Evolutionary conservation across 2,329 filamentous ascomycete species (phyloP).

Genomic region (Ophiostoma pallidulum): DNA sequence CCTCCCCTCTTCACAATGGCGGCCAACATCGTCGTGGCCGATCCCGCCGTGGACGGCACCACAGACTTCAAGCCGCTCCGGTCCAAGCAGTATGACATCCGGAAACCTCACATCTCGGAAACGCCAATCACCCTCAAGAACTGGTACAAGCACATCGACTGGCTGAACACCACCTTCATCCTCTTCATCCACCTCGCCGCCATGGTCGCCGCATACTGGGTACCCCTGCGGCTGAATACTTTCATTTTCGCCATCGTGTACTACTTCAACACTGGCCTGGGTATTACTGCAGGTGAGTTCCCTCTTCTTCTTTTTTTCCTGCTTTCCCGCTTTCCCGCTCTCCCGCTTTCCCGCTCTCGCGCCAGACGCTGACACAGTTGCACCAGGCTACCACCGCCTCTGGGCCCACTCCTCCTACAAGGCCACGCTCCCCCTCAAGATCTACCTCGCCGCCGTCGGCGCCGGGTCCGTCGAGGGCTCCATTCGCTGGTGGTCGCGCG

Average conservation of each 20-base stretch:
- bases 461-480: constrained; percentile 79
- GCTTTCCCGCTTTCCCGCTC: neutral
- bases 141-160: constrained; percentile 90
- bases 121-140: constrained; percentile 70
- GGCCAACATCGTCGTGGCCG: constrained; percentile 30
- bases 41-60: constrained; percentile 41
- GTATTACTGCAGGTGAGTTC: constrained; percentile 62
- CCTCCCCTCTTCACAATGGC: constrained; percentile 21
- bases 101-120: constrained; percentile 82
- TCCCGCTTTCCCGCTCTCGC: neutral
- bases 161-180: constrained; percentile 80
- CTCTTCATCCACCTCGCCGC: constrained; percentile 67
- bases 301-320: neutral
- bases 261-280: constrained; percentile 76
- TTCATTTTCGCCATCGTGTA: constrained; percentile 64
- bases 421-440: constrained; percentile 62
- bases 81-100: constrained; percentile 37
- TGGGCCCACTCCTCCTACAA: constrained; percentile 85
- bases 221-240: constrained; percentile 63
- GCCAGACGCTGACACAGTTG: neutral
- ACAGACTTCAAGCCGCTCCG: constrained; percentile 46
- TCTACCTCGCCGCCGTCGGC: constrained; percentile 73
- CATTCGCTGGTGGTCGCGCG: constrained; percentile 81
- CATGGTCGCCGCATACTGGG: constrained; percentile 66
- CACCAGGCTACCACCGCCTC: constrained; percentile 62